Base-by-base conservation (phyloP, 2,329 filamentous ascomycete genomes). In the Didymella exigua region DNA sequence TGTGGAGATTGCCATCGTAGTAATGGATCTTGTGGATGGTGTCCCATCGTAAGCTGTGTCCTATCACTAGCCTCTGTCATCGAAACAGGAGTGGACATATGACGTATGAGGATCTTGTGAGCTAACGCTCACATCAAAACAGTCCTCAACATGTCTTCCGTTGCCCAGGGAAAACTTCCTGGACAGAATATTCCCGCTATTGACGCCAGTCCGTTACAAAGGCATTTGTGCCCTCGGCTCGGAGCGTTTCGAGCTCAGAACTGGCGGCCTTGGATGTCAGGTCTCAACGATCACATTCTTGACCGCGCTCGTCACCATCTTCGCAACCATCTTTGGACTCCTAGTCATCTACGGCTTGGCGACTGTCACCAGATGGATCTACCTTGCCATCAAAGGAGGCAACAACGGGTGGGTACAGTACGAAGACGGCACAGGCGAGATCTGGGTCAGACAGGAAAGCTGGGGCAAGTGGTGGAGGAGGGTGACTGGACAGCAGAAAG, bases 201-300 rank as follows among this genome's bases (percentile, higher is more conserved):
- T 79, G 18, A 68, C 75, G 1, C 78, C 78, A 1, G 58, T 79
- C 11, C 60, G 67, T 5, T 62, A 72, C 52, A 67, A 71, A 42
- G 65, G 60, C 38, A 70, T 73, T 34, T 74, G 75, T 49, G 77
- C 73, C 8, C 58, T 75, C 7, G 63, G 63, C 1, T 64, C 73
- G 2, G 78, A 80, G 63, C 72, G 77, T 44, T 81, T 76, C 53
- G 78, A 81, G 56, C 68, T 81, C 6, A 73, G 78, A 2, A 80
- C 78, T 9, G 65, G 67, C 16, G 69, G 76, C 5, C 62, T 80
- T 0, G 78, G 78, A 18, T 81, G 78, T 56, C 73, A 76, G 46
- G 78, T 78, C 43, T 80, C 78, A 0, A 80, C 78, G 6, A 77
- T 76, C 7, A 80, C 78, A 0, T 72, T 79, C 23, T 63, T 81